Conservation (phyloP, 441 rosid genomes). For the Theobroma grandiflorum region DNA sequence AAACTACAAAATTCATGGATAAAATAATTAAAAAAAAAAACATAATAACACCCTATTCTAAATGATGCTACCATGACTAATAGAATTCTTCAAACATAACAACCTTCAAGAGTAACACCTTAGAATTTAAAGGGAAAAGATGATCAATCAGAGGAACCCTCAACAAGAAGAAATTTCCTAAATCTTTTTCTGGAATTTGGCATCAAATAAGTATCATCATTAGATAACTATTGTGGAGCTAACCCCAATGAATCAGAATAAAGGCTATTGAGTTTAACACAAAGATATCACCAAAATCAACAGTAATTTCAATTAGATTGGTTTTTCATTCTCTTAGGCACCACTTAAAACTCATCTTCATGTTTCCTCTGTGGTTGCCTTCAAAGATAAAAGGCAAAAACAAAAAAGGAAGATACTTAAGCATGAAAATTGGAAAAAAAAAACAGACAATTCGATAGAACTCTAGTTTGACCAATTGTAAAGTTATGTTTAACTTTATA, state of each 20-base stretch:
- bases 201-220: neutral
- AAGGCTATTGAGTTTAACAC: neutral
- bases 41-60: neutral
- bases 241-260: neutral
- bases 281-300: neutral
- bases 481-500: neutral
- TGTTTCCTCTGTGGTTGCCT: neutral
- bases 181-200: neutral
- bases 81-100: neutral
- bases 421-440: neutral
- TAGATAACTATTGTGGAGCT: neutral
- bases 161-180: neutral
- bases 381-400: neutral
- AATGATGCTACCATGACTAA: conserved; percentile 8
- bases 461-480: neutral
- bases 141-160: neutral
- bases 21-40: neutral
- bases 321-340: neutral
- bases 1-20: no score
- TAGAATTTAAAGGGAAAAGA: neutral
- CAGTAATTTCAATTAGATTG: neutral
- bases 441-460: conserved; percentile 1
- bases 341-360: neutral
- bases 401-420: neutral
- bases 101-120: neutral